Conservation (phyloP, 1,284 basidiomycete species). For the Moesziomyces globuligerus region DNA sequence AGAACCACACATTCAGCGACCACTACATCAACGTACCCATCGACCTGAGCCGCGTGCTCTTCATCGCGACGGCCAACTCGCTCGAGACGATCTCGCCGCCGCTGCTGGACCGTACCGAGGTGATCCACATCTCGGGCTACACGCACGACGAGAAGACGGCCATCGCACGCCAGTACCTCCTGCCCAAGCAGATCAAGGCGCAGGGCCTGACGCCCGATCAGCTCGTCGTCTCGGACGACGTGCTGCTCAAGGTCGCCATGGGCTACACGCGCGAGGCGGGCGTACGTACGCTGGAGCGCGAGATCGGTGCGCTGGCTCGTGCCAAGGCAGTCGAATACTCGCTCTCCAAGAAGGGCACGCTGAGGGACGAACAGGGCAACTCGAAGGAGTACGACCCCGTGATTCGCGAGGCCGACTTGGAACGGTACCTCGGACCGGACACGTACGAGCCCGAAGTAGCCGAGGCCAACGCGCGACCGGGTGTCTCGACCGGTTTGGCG, state of each 20-base stretch:
- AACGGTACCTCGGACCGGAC: constrained; percentile 82
- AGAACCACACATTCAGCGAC: constrained; percentile 69
- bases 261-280: constrained; percentile 88
- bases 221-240: constrained; percentile 75
- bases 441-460: constrained; percentile 82
- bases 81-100: constrained; percentile 69
- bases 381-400: constrained; percentile 73
- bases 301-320: constrained; percentile 84
- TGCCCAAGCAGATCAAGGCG: constrained; percentile 85
- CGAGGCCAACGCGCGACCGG: constrained; percentile 77
- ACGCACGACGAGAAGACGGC: constrained; percentile 69
- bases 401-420: constrained; percentile 80
- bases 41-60: constrained; percentile 67
- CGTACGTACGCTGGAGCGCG: constrained; percentile 87
- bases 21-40: constrained; percentile 68
- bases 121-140: constrained; percentile 69
- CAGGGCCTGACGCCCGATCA: constrained; percentile 73
- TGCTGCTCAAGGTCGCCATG: constrained; percentile 78
- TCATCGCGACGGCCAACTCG: constrained; percentile 70
- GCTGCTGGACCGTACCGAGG: constrained; percentile 69
- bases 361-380: constrained; percentile 50
- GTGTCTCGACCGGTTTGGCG: constrained; percentile 82
- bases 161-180: constrained; percentile 72
- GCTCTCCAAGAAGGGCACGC: constrained; percentile 73
- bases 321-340: constrained; percentile 78